Evolutionary conservation across 225 moss, liverwort and hornwort species (phyloP).

Genomic region (Climacium dendroides): DNA sequence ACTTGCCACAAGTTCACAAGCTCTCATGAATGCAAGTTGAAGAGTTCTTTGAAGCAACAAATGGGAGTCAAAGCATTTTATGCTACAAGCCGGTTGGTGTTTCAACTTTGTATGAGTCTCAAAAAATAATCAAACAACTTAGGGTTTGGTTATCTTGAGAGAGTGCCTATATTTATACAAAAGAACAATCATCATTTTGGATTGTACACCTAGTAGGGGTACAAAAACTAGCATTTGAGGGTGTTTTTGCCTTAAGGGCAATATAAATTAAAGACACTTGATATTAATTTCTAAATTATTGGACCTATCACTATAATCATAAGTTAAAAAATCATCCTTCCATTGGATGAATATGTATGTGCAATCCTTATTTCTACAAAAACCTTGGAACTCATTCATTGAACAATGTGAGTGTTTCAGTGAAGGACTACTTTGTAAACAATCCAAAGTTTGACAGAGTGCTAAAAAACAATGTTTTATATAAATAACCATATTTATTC

Average conservation of each 20-base stretch:
- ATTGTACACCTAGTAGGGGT: neutral
- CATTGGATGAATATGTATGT: no score
- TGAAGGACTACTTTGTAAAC: accelerated
- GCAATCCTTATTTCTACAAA: accelerated
- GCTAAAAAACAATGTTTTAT: accelerated
- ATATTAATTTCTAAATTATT: neutral
- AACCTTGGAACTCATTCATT: neutral
- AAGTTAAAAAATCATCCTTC: neutral
- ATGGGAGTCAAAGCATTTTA: neutral
- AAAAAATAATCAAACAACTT: neutral
- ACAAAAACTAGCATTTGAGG: accelerated
- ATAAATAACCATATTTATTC: neutral
- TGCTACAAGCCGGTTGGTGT: neutral
- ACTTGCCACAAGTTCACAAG: neutral
- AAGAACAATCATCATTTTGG: neutral
- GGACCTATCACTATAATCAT: accelerated
- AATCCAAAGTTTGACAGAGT: no score
- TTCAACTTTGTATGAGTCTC: neutral
- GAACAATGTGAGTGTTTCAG: neutral
- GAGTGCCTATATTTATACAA: neutral
- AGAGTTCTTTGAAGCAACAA: neutral
- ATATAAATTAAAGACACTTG: no score
- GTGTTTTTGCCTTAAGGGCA: neutral
- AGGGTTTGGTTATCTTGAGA: neutral
- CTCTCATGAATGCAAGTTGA: neutral